Evolutionary conservation across 2,329 filamentous ascomycete species (phyloP).

Genomic region (Elsinoe arachidis): DNA sequence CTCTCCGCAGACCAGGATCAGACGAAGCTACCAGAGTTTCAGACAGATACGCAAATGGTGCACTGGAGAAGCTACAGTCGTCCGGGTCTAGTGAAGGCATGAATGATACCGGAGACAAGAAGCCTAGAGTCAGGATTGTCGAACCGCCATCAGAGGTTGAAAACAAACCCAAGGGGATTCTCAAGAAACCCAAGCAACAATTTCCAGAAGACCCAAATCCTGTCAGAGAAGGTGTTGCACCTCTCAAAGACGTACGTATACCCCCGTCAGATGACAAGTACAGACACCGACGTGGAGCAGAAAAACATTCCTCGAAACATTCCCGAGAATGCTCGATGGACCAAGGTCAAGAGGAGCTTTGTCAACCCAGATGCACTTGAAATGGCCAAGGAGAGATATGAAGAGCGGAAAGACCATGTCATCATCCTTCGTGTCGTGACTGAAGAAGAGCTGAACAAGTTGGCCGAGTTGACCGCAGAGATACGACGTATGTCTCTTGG

Average conservation of each 20-base stretch:
- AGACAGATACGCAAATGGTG: conserved; percentile 2
- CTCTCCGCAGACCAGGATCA: neutral
- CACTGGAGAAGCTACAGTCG: neutral
- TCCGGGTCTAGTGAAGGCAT: conserved; percentile 12
- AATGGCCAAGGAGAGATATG: conserved; percentile 80
- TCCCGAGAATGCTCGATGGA: conserved; percentile 72
- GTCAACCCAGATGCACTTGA: conserved; percentile 85
- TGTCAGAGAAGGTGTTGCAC: conserved; percentile 80
- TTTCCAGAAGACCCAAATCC: conserved; percentile 83
- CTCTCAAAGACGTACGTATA: conserved; percentile 62
- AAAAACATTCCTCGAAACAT: conserved; percentile 25
- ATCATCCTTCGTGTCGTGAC: conserved; percentile 83
- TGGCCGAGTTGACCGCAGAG: conserved; percentile 71
- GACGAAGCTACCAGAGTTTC: neutral
- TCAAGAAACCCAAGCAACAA: conserved; percentile 70
- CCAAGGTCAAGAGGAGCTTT: conserved; percentile 77
- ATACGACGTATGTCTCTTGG: conserved; percentile 49
- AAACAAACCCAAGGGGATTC: conserved; percentile 67
- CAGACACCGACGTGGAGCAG: neutral
- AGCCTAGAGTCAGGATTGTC: conserved; percentile 49
- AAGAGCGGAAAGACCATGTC: conserved; percentile 86
- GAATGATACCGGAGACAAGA: conserved; percentile 18
- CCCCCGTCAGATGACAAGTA: neutral
- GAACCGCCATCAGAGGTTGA: conserved; percentile 60
- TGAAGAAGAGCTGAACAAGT: conserved; percentile 81